Conservation (phyloP, 371 early-diverging fungal genomes). For the Syncephalastrum sp. region DNA sequence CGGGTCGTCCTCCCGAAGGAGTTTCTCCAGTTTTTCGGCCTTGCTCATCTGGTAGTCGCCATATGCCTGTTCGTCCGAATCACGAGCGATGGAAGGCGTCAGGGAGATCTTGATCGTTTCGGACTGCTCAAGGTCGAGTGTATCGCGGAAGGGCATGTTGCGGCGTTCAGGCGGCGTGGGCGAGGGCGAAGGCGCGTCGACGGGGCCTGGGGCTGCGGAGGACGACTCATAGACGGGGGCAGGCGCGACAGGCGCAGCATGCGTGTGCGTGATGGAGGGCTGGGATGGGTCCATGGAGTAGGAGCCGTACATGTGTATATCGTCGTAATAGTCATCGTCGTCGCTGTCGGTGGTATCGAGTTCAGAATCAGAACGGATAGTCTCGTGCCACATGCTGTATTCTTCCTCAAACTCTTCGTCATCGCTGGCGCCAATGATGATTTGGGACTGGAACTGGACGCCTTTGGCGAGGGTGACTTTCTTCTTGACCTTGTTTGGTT, state of each 20-base stretch:
- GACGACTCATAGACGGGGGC: too few relatives aligned
- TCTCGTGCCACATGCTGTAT: constrained; percentile 47
- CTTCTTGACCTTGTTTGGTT: constrained; percentile 28
- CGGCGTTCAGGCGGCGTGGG: background rate
- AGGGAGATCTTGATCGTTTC: constrained; percentile 52
- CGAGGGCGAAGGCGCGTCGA: too few relatives aligned
- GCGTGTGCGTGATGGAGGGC: too few relatives aligned
- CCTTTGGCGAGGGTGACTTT: constrained; percentile 43
- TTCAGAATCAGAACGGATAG: constrained; percentile 26
- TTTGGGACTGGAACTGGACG: constrained; percentile 51
- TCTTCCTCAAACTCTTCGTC: constrained; percentile 56
- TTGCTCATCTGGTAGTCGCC: constrained; percentile 8
- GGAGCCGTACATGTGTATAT: constrained; percentile 9
- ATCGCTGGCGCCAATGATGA: constrained; percentile 48
- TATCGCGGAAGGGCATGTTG: constrained; percentile 13
- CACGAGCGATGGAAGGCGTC: constrained; percentile 45
- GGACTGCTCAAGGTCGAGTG: constrained; percentile 24
- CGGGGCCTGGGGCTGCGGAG: too few relatives aligned
- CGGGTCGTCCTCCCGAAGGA: constrained; percentile 9
- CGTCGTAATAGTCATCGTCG: constrained; percentile 30
- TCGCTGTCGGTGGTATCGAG: constrained; percentile 19
- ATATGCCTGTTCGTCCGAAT: constrained; percentile 15
- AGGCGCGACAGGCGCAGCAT: too few relatives aligned
- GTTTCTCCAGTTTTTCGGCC: constrained; percentile 30
- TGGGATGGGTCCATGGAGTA: too few relatives aligned